Percentiles rank a stretch among this genome's conserved stretches.
Conservation (phyloP, 2,329 filamentous ascomycete genomes). For the Trichoderma cornu-damae region DNA sequence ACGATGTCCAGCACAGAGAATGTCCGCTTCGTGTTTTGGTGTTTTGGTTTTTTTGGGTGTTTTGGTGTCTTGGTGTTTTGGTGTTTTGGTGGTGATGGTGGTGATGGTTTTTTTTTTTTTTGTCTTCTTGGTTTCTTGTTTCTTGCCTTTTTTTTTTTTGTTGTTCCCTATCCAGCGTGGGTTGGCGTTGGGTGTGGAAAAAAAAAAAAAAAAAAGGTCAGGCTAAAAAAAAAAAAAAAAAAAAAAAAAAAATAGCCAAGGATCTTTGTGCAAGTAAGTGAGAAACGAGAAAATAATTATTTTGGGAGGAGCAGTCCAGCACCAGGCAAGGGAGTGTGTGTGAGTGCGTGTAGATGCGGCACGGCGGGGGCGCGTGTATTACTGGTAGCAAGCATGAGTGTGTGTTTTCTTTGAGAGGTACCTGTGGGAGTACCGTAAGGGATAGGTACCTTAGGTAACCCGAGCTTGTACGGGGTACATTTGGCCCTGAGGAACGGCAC, state of each 20-base stretch:
- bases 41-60: neutral
- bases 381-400: conserved; percentile 7
- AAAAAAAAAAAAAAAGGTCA: conserved; percentile 2
- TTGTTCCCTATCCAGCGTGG: conserved; percentile 15
- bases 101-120: too few relatives aligned
- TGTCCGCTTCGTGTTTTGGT: neutral
- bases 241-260: conserved; percentile 14
- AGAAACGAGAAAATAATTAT: conserved; percentile 20
- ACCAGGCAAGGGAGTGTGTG: conserved; percentile 19
- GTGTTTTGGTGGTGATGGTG: neutral
- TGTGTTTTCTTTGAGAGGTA: neutral
- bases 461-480: conserved; percentile 9
- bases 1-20: conserved; percentile 1
- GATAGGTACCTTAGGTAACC: too few relatives aligned
- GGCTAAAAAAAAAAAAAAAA: conserved; percentile 7
- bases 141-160: neutral
- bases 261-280: conserved; percentile 14
- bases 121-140: neutral
- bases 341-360: conserved; percentile 20
- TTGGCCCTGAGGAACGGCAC: neutral
- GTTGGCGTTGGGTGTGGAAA: conserved; percentile 18
- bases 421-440: too few relatives aligned
- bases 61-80: too few relatives aligned
- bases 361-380: conserved; percentile 18
- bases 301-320: conserved; percentile 22